Evolutionary conservation across 208 protist genomes (phyloP), one percentile per base, ranked within the genome.

Genomic region (Crithidia mellificae): DNA sequence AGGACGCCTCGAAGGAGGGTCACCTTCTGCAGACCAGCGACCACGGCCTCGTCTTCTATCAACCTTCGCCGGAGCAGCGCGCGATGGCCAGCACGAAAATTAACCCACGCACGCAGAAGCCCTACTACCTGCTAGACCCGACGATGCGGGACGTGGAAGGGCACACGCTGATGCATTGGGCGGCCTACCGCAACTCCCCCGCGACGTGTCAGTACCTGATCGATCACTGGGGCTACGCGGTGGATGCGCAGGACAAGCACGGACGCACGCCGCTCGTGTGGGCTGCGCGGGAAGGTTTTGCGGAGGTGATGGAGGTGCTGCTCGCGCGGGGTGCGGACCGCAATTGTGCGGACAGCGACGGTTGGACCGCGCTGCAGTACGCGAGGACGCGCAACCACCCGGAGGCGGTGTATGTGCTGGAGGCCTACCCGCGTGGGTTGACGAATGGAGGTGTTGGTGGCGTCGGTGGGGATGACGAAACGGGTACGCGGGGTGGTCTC

Each of bases 121-220:
- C 63, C 9, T 83, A 78, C 62, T 84, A 81, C 39, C 47, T 71
- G 54, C 78, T 92, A 25, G 83, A 90, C 50, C 51, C 66, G 11
- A 6, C 49, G 20, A 70, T 72, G 59, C 68, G 80, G 17, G 86
- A 92, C 73, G 53, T 79, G 11, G 70, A 83, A 30, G 85, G 81
- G 11, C 90, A 92, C 77, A 70, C 78, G 12, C 64, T 95, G n/a
- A 43, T 92, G 68, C 86, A 92, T 67, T 95, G 86, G 84, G 84
- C 86, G 6, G 84, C 85, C 12, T 95, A 90, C 66, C 78, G 57
- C 20, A 89, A 91, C 74, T 83, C 70, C 14, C 54, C 74, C 27
- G 59, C 78, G 34, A 80, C 68, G 44, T 86, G 80, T 58, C 76
- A 88, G 61, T 95, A 90, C 71, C 74, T 95, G 38, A n/a, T 90